Base-by-base conservation (phyloP, 1,139 yeast species). In the Taphrina confusa region DNA sequence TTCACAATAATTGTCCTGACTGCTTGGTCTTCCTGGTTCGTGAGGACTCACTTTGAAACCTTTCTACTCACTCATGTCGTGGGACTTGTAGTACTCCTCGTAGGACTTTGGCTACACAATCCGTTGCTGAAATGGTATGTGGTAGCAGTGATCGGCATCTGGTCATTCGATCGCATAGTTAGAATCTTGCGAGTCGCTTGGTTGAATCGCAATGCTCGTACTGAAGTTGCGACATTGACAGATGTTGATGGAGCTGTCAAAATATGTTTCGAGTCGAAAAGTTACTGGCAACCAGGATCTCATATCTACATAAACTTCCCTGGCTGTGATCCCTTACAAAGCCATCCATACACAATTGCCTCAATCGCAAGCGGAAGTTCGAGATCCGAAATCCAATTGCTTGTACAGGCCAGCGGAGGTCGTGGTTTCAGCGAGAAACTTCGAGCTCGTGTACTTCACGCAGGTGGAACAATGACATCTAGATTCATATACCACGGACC, bases 291-390 rank as follows among this genome's bases (percentile, higher is more conserved):
- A 9, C 40, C 52, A n/a, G 52, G 52, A 6, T 46, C 52, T 22
- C 52, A 46, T 30, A 34, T 46, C 40, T 46, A 28, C 20, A 14
- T 46, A 20, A 16, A 20, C 28, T 23, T 46, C n/a, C 52, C 52
- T 28, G 52, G 34, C 18, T 33, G 33, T 22, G 22, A 34, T 28
- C 52, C 33, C 12, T 4, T 46, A 40, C 27, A 46, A 31, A 28
- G 39, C 20, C 52, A 46, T 31, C 52, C 52, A 12, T 46, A 28
- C 39, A 46, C 52, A 12, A 46, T 46, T 18, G 34, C 39, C 28
- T 28, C 33, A 20, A 20, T 46, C 0, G 37, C 52, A n/a, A n/a
- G 40, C 40, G n/a, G n/a, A 8, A 6, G 18, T 12, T 12, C 40
- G 14, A 36, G 18, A 14, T 36, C 40, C 8, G 14, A 36, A 14